Conservation (phyloP, 2,329 filamentous ascomycete genomes). For the Sarocladium oryzae region DNA sequence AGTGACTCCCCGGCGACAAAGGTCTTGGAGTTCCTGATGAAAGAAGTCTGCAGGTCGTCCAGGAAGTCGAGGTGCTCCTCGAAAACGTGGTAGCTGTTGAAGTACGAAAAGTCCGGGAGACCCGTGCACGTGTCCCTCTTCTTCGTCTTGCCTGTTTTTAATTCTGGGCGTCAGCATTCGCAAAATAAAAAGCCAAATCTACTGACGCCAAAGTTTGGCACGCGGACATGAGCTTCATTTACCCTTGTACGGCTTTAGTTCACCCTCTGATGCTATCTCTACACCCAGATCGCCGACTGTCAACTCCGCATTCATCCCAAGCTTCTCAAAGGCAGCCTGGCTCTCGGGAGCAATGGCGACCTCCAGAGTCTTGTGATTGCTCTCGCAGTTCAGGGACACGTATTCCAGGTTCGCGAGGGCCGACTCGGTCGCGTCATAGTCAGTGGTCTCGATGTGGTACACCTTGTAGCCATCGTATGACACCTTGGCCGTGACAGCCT, state of each 20-base stretch:
- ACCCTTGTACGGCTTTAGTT: conserved; percentile 15
- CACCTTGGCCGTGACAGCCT: conserved; percentile 12
- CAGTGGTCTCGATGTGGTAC: conserved; percentile 17
- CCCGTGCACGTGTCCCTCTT: conserved; percentile 6
- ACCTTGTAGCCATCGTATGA: conserved; percentile 22
- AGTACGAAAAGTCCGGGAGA: conserved; percentile 19
- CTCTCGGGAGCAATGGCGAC: conserved; percentile 20
- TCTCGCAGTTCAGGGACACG: conserved; percentile 20
- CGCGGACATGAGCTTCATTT: conserved; percentile 16
- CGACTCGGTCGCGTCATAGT: conserved; percentile 13
- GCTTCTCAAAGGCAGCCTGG: conserved; percentile 16
- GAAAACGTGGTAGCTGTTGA: conserved; percentile 47
- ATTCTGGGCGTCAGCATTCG: neutral
- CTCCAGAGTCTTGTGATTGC: conserved; percentile 16
- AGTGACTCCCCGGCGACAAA: conserved; percentile 41
- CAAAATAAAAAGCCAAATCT: too few relatives aligned
- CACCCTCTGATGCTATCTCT: conserved; percentile 19
- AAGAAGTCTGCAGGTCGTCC: conserved; percentile 32
- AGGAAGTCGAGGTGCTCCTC: conserved; percentile 44
- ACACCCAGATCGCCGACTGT: conserved; percentile 19
- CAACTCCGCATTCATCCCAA: conserved; percentile 18
- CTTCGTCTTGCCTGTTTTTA: conserved; percentile 6
- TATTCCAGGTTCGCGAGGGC: conserved; percentile 16
- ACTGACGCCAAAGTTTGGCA: too few relatives aligned
- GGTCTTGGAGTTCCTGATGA: conserved; percentile 39